phyloP scores from a whole-genome alignment of 2,329 filamentous ascomycete species.

The Cordyceps farinosa region DNA sequence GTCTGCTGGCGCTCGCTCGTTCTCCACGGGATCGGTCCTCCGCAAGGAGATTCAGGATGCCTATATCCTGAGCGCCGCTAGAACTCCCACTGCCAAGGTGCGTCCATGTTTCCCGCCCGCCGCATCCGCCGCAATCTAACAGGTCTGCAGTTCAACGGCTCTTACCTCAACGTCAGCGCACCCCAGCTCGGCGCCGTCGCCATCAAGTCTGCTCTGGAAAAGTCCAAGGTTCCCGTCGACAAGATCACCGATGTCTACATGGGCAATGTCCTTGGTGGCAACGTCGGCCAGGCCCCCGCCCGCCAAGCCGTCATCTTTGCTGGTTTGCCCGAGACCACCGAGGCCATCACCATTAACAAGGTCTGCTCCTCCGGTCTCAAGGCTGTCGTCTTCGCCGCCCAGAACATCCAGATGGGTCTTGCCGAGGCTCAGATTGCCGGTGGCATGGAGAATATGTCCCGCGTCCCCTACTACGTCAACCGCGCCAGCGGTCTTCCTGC shows the following conservation, averaged over 20 bases:
- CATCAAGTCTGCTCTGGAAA: constrained; percentile 85
- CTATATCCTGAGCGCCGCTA: constrained; percentile 86
- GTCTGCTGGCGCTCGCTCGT: constrained; percentile 39
- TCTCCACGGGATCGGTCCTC: constrained; percentile 43
- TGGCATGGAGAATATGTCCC: constrained; percentile 97
- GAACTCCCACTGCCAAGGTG: constrained; percentile 89
- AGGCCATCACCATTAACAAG: constrained; percentile 95
- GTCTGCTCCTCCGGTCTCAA: constrained; percentile 96
- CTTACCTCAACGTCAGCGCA: constrained; percentile 76
- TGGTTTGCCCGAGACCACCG: constrained; percentile 73
- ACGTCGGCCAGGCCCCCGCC: constrained; percentile 84
- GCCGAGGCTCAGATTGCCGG: constrained; percentile 87
- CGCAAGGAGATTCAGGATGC: constrained; percentile 76
- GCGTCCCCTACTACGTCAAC: constrained; percentile 85
- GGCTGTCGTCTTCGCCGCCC: constrained; percentile 82
- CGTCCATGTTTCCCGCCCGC: neutral
- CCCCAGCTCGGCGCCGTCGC: constrained; percentile 86
- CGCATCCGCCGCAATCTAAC: neutral
- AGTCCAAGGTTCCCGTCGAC: constrained; percentile 75
- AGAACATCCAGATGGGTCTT: constrained; percentile 90
- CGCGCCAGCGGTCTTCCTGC: constrained; percentile 77
- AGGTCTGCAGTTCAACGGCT: constrained; percentile 77
- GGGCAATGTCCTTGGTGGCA: constrained; percentile 87
- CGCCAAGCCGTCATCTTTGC: constrained; percentile 88
- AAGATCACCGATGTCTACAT: constrained; percentile 94